Evolutionary conservation across 2,329 filamentous ascomycete species (phyloP).

Genomic region (Fusarium solani-melongenae): DNA sequence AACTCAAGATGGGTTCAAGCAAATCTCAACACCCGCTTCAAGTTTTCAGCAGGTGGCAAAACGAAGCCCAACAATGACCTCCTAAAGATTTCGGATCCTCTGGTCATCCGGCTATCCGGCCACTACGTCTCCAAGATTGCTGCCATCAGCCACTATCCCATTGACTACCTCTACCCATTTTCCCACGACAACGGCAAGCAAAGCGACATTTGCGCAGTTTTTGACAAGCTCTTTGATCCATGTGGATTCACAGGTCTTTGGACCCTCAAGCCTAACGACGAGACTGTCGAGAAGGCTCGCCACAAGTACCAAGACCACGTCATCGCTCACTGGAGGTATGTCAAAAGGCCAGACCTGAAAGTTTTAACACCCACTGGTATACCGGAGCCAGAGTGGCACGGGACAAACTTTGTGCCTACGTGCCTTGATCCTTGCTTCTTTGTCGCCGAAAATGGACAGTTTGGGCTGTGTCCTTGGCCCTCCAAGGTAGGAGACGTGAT

Average conservation of each 20-base stretch:
- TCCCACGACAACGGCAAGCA: background rate
- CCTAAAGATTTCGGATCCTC: background rate
- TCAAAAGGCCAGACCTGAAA: background rate
- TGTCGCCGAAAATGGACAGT: background rate
- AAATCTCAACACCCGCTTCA: slow-evolving; percentile 12
- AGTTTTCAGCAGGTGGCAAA: slow-evolving; percentile 14
- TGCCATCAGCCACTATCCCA: slow-evolving; percentile 10
- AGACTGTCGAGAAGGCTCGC: background rate
- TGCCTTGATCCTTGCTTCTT: slow-evolving; percentile 29
- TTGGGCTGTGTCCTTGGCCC: slow-evolving; percentile 28
- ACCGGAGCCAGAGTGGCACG: background rate
- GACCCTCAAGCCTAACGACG: background rate
- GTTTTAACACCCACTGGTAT: background rate
- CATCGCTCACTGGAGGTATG: slow-evolving; percentile 17
- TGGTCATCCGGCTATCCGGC: slow-evolving; percentile 4
- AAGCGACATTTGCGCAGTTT: slow-evolving; percentile 1
- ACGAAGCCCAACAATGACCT: slow-evolving; percentile 9
- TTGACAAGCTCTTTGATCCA: slow-evolving; percentile 24
- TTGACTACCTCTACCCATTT: slow-evolving; percentile 25
- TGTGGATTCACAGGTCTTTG: slow-evolving; percentile 26
- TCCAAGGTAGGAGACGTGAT: slow-evolving; percentile 22
- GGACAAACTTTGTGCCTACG: background rate
- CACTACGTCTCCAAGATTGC: slow-evolving; percentile 5
- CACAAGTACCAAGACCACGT: slow-evolving; percentile 26
- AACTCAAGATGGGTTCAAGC: slow-evolving; percentile 15